Evolutionary conservation across 768 basidiomycete species (phyloP).

Genomic region (Chalciporus piperatus): DNA sequence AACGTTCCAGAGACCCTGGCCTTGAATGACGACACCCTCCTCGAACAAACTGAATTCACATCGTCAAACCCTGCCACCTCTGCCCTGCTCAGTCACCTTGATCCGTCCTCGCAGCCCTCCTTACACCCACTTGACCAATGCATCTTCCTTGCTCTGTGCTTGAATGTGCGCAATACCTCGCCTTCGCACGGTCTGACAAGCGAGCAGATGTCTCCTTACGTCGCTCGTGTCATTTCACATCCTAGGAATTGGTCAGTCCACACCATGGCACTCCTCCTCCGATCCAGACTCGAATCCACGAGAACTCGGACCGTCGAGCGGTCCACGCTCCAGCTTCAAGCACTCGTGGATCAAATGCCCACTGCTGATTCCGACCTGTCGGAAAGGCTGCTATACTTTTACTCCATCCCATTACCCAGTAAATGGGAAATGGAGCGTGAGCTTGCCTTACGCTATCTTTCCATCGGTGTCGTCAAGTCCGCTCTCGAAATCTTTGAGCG

Average conservation of each 20-base stretch:
- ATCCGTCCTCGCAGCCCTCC: slow-evolving; percentile 81
- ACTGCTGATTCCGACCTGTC: slow-evolving; percentile 70
- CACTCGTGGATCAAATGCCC: slow-evolving; percentile 95
- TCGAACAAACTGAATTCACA: slow-evolving; percentile 92
- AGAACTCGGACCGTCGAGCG: slow-evolving; percentile 93
- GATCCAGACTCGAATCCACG: slow-evolving; percentile 84
- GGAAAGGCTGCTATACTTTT: slow-evolving; percentile 79
- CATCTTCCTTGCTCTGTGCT: slow-evolving; percentile 85
- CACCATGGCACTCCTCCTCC: slow-evolving; percentile 92
- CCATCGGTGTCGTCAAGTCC: slow-evolving; percentile 83
- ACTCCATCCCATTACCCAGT: slow-evolving; percentile 78
- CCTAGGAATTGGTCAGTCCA: slow-evolving; percentile 95
- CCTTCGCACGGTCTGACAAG: slow-evolving; percentile 87
- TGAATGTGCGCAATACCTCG: slow-evolving; percentile 86
- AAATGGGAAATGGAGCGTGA: slow-evolving; percentile 95
- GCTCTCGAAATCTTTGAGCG: slow-evolving; percentile 93
- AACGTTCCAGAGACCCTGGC: slow-evolving; percentile 73
- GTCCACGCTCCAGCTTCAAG: slow-evolving; percentile 88
- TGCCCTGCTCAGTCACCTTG: slow-evolving; percentile 62
- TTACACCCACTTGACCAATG: slow-evolving; percentile 93
- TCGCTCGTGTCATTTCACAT: slow-evolving; percentile 83
- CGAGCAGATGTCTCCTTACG: slow-evolving; percentile 92
- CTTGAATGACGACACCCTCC: slow-evolving; percentile 93
- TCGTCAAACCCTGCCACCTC: slow-evolving; percentile 55
- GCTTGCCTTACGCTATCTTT: slow-evolving; percentile 77